phyloP scores from a whole-genome alignment of 2,329 filamentous ascomycete species.

The Magnaporthiopsis rhizophila region DNA sequence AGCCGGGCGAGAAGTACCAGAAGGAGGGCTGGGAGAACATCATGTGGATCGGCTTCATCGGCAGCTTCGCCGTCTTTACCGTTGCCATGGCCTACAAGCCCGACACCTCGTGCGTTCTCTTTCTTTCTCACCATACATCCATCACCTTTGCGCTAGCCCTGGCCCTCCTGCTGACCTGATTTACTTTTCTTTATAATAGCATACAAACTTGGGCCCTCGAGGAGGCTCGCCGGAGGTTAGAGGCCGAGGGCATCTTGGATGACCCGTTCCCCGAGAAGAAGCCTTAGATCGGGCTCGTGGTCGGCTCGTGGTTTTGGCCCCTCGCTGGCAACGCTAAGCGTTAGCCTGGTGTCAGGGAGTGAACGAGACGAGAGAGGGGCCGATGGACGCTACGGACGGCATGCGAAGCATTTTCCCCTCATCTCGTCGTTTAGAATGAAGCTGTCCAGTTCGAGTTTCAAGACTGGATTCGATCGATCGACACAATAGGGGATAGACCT shows the following conservation, averaged over 20 bases:
- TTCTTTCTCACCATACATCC: neutral
- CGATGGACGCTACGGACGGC: no score
- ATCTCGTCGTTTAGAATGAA: neutral
- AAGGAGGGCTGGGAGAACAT: slow-evolving; percentile 93
- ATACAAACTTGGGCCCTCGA: slow-evolving; percentile 99
- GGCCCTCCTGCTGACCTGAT: no score
- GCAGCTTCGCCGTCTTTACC: slow-evolving; percentile 62
- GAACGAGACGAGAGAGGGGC: no score
- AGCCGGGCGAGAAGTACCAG: slow-evolving; percentile 91
- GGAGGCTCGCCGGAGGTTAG: slow-evolving; percentile 89
- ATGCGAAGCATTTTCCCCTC: neutral
- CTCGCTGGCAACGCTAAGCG: neutral
- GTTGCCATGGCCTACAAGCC: slow-evolving; percentile 94
- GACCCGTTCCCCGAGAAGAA: slow-evolving; percentile 62
- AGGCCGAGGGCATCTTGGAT: slow-evolving; percentile 87
- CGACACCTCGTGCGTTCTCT: slow-evolving; percentile 81
- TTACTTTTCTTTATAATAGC: slow-evolving; percentile 40
- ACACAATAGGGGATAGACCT: slow-evolving; percentile 7
- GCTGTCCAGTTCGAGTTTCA: neutral
- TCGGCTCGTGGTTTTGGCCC: no score
- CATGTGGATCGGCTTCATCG: slow-evolving; percentile 79
- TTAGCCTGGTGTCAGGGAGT: neutral
- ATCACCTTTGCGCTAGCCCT: no score
- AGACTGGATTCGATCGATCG: neutral
- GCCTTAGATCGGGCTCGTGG: slow-evolving; percentile 18